Percentiles rank a stretch among this genome's conserved stretches.
Conservation (phyloP, 2,329 filamentous ascomycete genomes). For the Aspergillus sp. region DNA sequence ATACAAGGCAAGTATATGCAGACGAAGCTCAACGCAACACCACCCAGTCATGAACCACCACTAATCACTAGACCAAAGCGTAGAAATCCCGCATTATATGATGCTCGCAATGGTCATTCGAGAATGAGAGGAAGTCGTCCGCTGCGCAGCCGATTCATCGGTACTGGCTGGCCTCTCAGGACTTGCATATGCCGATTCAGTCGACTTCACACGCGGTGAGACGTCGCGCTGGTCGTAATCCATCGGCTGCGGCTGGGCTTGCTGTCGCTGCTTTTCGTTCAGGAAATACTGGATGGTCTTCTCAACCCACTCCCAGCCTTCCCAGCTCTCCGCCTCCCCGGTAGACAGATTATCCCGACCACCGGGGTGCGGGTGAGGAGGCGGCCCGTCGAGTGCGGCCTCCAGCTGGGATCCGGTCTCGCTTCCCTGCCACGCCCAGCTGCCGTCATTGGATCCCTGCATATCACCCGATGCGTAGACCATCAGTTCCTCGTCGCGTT, state of each 20-base stretch:
- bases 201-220: constrained; percentile 25
- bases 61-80: not conserved
- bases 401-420: constrained; percentile 47
- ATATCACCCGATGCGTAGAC: constrained; percentile 83
- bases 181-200: constrained; percentile 17
- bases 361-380: constrained; percentile 12
- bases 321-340: constrained; percentile 66
- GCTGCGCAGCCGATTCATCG: constrained; percentile 24
- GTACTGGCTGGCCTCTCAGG: constrained; percentile 19
- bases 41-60: too few relatives aligned
- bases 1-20: too few relatives aligned
- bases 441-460: constrained; percentile 71
- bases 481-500: constrained; percentile 80
- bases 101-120: constrained; percentile 49
- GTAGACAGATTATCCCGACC: constrained; percentile 38
- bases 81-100: constrained; percentile 27
- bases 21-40: too few relatives aligned
- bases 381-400: constrained; percentile 14
- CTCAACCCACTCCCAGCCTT: constrained; percentile 76
- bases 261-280: constrained; percentile 43
- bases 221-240: constrained; percentile 30
- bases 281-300: constrained; percentile 57
- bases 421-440: constrained; percentile 77
- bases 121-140: constrained; percentile 33
- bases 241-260: constrained; percentile 12